Evolutionary conservation across 2,329 filamentous ascomycete species (phyloP).

Genomic region (Aspergillus sp.): DNA sequence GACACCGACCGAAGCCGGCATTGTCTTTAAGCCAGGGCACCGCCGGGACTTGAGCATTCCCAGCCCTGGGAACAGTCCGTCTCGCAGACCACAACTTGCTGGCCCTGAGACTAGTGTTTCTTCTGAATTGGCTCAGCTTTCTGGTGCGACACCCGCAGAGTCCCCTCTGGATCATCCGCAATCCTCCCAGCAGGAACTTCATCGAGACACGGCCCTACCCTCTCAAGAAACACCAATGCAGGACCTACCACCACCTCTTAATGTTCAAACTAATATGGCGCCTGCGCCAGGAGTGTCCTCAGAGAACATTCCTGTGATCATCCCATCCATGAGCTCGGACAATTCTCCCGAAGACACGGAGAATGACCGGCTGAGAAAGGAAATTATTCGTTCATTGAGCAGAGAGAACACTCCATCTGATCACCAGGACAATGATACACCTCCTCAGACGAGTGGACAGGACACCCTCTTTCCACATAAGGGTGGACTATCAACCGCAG

Average conservation of each 20-base stretch:
- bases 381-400: conserved; percentile 51
- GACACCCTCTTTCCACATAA: conserved; percentile 39
- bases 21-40: conserved; percentile 53
- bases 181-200: conserved; percentile 5
- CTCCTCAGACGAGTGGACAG: conserved; percentile 22
- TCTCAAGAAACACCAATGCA: conserved; percentile 5
- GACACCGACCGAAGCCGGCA: conserved; percentile 25
- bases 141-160: conserved; percentile 37
- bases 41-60: conserved; percentile 60
- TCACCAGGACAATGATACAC: conserved; percentile 23
- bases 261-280: conserved; percentile 26
- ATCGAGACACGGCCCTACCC: background rate
- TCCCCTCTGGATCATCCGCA: conserved; percentile 14
- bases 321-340: conserved; percentile 34
- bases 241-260: conserved; percentile 36
- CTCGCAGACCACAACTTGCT: conserved; percentile 57
- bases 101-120: conserved; percentile 39
- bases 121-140: conserved; percentile 48
- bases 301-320: conserved; percentile 32
- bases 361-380: conserved; percentile 46
- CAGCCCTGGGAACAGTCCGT: conserved; percentile 60
- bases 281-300: conserved; percentile 12
- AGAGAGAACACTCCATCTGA: conserved; percentile 36
- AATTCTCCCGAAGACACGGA: conserved; percentile 41
- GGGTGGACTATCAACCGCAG: conserved; percentile 26